Evolutionary conservation across 805 yeast species (phyloP).

Genomic region (Candida loeiensis): DNA sequence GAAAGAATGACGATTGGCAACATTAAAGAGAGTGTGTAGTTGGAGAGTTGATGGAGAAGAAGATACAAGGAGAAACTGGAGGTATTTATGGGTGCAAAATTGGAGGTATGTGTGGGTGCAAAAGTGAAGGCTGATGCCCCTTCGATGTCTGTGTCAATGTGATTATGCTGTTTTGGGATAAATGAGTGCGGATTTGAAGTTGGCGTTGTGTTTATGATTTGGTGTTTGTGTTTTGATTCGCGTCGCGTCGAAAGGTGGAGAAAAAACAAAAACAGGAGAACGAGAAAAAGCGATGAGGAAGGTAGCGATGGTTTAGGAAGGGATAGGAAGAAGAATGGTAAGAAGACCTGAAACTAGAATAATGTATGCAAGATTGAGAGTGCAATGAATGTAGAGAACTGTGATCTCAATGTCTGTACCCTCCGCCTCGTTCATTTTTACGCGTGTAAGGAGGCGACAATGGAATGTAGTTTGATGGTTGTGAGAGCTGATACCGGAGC

Average conservation of each 20-base stretch:
- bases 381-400: too few relatives aligned
- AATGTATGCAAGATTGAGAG: too few relatives aligned
- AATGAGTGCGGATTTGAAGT: not conserved
- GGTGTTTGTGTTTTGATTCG: not conserved
- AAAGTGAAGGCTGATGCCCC: not conserved
- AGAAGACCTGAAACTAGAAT: too few relatives aligned
- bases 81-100: not conserved
- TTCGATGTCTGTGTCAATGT: slow-evolving; percentile 5
- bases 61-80: not conserved
- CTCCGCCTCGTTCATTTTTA: too few relatives aligned
- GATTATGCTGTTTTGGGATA: slow-evolving; percentile 3
- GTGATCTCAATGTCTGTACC: too few relatives aligned
- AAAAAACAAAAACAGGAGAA: not conserved
- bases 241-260: not conserved
- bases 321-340: too few relatives aligned
- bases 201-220: not conserved
- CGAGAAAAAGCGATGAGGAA: not conserved
- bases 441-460: too few relatives aligned
- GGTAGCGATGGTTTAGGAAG: too few relatives aligned
- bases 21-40: slow-evolving; percentile 11
- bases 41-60: slow-evolving; percentile 1
- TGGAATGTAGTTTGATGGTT: too few relatives aligned
- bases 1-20: slow-evolving; percentile 21
- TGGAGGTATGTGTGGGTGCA: not conserved
- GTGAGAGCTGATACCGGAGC: too few relatives aligned